phyloP scores from a whole-genome alignment of 2,329 filamentous ascomycete species.

The Lomentospora prolificans region DNA sequence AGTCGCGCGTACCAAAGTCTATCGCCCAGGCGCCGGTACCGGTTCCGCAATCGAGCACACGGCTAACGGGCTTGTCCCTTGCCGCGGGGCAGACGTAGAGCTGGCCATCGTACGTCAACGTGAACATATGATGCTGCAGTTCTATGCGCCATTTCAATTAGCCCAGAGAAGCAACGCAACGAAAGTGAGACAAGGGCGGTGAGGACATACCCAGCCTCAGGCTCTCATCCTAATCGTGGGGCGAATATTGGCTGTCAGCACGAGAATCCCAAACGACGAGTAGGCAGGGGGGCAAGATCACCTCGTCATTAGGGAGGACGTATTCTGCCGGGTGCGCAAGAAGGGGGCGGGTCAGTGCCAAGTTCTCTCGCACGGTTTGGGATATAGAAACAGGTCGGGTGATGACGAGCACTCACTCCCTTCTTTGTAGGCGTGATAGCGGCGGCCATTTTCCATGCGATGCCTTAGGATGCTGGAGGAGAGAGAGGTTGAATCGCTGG shows the following conservation, averaged over 20 bases:
- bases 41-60: slow-evolving; percentile 21
- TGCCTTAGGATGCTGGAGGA: slow-evolving; percentile 15
- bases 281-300: no score
- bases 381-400: no score
- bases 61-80: slow-evolving; percentile 11
- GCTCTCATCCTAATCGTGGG: background rate
- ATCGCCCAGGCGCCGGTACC: slow-evolving; percentile 23
- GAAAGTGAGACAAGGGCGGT: background rate
- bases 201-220: background rate
- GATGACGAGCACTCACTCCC: slow-evolving; percentile 11
- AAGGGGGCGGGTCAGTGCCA: background rate
- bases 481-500: slow-evolving; percentile 13
- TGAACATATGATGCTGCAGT: slow-evolving; percentile 19
- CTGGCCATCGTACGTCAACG: slow-evolving; percentile 16
- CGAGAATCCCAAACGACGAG: no score
- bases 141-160: slow-evolving; percentile 16
- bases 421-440: slow-evolving; percentile 19
- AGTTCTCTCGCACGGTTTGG: background rate
- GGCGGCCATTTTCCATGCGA: slow-evolving; percentile 18
- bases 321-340: background rate
- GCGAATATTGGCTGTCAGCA: background rate
- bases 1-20: slow-evolving; percentile 17
- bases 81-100: slow-evolving; percentile 15
- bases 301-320: background rate
- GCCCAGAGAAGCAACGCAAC: background rate